Conservation (phyloP, 768 basidiomycete species). For the Holtermannia corniformis region DNA sequence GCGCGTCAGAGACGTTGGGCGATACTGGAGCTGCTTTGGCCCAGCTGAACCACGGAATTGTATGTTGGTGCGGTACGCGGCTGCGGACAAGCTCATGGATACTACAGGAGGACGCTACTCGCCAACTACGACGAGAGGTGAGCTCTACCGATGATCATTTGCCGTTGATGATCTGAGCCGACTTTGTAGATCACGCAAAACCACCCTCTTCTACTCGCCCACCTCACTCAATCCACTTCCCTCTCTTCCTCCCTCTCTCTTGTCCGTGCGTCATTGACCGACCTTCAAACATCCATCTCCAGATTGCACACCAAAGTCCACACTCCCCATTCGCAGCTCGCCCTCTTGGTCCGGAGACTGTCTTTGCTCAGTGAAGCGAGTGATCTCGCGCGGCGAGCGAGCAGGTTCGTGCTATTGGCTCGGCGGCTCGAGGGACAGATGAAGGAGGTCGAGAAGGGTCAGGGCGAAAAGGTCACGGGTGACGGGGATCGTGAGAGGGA, state of each 20-base stretch:
- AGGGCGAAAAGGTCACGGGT: constrained; percentile 40
- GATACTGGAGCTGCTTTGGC: constrained; percentile 84
- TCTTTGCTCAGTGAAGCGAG: constrained; percentile 72
- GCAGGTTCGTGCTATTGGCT: constrained; percentile 73
- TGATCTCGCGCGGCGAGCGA: constrained; percentile 71
- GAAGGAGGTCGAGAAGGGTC: constrained; percentile 50
- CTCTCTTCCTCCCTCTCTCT: constrained; percentile 21
- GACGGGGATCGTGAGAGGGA: constrained; percentile 77
- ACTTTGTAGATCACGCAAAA: constrained; percentile 19
- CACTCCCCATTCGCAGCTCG: constrained; percentile 66
- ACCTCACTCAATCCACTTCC: constrained; percentile 28
- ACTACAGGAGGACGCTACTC: constrained; percentile 66
- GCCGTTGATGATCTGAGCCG: too few relatives aligned
- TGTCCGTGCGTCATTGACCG: constrained; percentile 22
- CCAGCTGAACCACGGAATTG: constrained; percentile 70
- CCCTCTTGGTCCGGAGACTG: constrained; percentile 60
- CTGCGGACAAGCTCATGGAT: constrained; percentile 10
- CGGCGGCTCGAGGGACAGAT: constrained; percentile 79
- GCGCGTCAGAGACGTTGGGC: constrained; percentile 48
- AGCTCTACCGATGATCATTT: constrained; percentile 39
- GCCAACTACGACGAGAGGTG: constrained; percentile 78
- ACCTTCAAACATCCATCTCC: constrained; percentile 25
- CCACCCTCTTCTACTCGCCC: constrained; percentile 33
- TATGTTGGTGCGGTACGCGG: constrained; percentile 18
- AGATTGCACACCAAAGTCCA: constrained; percentile 81